A percentile compares a stretch with the other conserved stretches of the same genome.
Evolutionary conservation across 148 eudicot species (phyloP).

Genomic region (Vaccinium corymbosum): DNA sequence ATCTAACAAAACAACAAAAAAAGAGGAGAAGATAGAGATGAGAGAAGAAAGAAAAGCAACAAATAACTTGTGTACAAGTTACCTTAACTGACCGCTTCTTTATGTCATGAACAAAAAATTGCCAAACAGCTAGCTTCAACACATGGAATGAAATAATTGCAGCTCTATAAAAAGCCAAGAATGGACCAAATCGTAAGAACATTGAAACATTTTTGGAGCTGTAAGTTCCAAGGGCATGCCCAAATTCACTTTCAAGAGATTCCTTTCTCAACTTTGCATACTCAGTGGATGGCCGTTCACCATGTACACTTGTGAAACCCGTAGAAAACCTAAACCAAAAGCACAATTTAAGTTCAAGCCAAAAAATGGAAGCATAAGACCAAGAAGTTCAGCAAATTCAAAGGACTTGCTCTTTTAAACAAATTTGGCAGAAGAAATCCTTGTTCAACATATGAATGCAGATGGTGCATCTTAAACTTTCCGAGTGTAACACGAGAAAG

Average conservation of each 20-base stretch:
- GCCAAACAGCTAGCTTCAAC: constrained; percentile 75
- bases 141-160: constrained; percentile 84
- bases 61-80: constrained; percentile 3
- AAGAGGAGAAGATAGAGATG: neutral
- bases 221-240: constrained; percentile 63
- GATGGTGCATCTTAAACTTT: neutral
- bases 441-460: neutral
- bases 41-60: neutral
- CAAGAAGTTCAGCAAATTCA: neutral
- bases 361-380: neutral
- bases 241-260: constrained; percentile 84
- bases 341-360: constrained; percentile 8
- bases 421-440: neutral
- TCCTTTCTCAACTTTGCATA: constrained; percentile 89
- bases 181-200: constrained; percentile 83
- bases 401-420: neutral
- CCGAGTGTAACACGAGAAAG: neutral
- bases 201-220: constrained; percentile 66
- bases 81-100: constrained; percentile 75
- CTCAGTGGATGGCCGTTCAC: constrained; percentile 84
- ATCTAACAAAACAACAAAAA: neutral
- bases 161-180: constrained; percentile 89
- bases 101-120: constrained; percentile 69
- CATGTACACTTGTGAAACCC: constrained; percentile 76
- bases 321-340: constrained; percentile 64